Evolutionary conservation across 768 basidiomycete genomes (phyloP), one percentile per base, ranked within the genome.

Genomic region (Scleroderma bovista): DNA sequence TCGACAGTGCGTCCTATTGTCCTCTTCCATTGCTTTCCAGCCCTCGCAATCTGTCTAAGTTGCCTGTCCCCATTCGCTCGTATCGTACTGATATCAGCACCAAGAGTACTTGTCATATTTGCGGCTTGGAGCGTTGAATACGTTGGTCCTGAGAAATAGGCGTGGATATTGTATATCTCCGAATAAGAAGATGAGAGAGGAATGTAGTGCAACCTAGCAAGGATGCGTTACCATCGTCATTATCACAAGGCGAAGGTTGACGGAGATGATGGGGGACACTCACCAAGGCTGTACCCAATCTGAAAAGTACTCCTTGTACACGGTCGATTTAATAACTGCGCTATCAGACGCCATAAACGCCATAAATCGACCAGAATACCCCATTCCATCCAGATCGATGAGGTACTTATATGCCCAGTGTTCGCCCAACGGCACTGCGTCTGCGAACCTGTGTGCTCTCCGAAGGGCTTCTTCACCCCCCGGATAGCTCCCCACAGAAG

Each of bases 331-430:
- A 52, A 98, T 68, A 10, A 92, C 89, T 2, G 84, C 89, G 54
- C 90, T 91, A 64, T 95, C 92, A 47, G 87, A 93, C 38, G 84
- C 86, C 58, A 93, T 67, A 62, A 91, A 83, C 1, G 84, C 77
- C 77, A 92, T 82, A 65, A 96, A 93, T 12, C 92, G 77, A 3
- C 86, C 94, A 23, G 87, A 92, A 67, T 97, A 98, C 17, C 89
- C 86, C 88, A 93, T 94, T 15, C 95, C 94, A 60, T 96, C 94
- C 50, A 98, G 68, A 67, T 97, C 94, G 53, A 94, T 69, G 32
- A 95, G 75, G 61, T 94, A 92, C 71, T 96, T 95, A 73, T 93
- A 91, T 51, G 83, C 74, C 94, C 94, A 98, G 60, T 93, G 86
- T 48, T 83, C 77, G 6, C 90, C 90, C 1, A 98, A 72, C 3